Evolutionary conservation across 306 rosid species (phyloP).

Genomic region (Luffa acutangula): DNA sequence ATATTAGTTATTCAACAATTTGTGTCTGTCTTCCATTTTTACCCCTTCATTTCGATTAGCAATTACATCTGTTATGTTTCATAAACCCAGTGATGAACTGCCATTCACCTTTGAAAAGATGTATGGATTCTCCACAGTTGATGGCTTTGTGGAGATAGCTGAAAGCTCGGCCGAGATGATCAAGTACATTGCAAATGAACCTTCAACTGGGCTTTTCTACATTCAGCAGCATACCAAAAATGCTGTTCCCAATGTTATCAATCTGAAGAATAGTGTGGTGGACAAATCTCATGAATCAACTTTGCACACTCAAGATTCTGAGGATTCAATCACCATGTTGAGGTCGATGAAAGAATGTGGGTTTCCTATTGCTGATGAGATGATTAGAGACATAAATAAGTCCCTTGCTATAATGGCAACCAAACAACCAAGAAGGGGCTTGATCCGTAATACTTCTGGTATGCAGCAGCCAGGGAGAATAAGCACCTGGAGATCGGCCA

Average conservation of each 20-base stretch:
- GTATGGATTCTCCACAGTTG: constrained; percentile 74
- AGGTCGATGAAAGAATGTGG: constrained; percentile 76
- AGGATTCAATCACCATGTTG: constrained; percentile 60
- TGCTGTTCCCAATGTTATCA: constrained; percentile 53
- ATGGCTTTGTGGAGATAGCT: constrained; percentile 80
- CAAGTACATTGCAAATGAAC: constrained; percentile 73
- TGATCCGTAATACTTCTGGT: constrained; percentile 26
- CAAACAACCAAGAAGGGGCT: constrained; percentile 61
- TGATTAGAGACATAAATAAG: constrained; percentile 73
- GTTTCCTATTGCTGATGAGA: constrained; percentile 55
- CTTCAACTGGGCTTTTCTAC: constrained; percentile 80
- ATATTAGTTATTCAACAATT: background rate
- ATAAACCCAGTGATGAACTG: constrained; percentile 40
- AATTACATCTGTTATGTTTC: constrained; percentile 11
- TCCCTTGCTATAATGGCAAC: constrained; percentile 42
- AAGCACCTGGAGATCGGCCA: constrained; percentile 32
- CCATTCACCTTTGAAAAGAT: constrained; percentile 46
- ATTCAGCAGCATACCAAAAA: constrained; percentile 82
- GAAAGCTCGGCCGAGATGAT: constrained; percentile 80
- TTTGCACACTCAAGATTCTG: constrained; percentile 71
- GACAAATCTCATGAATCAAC: constrained; percentile 54
- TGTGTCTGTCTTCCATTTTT: background rate
- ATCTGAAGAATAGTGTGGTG: constrained; percentile 32
- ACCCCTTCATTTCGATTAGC: constrained; percentile 4
- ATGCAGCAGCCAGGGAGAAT: constrained; percentile 27